These are phyloP conservation scores for Zizania palustris DNA, from an alignment of 202 grass and related monocot species.

Conservation along the genomic window DNA sequence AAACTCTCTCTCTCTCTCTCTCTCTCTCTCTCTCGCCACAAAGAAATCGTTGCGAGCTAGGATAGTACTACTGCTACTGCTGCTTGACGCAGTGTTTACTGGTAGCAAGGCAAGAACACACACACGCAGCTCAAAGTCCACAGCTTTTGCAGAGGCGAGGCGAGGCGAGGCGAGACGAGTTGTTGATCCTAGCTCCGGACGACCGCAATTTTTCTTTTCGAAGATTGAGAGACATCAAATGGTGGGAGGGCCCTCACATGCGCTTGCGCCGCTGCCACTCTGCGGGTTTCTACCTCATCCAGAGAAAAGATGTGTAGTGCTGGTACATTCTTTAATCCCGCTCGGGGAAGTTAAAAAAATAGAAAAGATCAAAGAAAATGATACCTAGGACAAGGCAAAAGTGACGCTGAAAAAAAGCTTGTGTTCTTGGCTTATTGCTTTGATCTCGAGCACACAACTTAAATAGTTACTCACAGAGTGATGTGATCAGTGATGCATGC, in stretches of 20 bases:
- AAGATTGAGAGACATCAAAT: background rate
- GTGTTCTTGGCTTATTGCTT: conserved; percentile 28
- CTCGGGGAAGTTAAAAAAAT: background rate
- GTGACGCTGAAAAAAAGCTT: background rate
- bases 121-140: background rate
- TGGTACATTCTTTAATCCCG: background rate
- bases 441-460: background rate
- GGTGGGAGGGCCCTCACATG: background rate
- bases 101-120: conserved; percentile 16
- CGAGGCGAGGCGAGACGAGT: background rate
- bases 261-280: conserved; percentile 2
- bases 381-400: conserved; percentile 43
- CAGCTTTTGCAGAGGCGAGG: conserved; percentile 35
- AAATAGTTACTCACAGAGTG: background rate
- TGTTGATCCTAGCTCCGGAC: background rate
- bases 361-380: background rate
- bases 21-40: too few relatives aligned
- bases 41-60: background rate
- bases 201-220: conserved; percentile 37
- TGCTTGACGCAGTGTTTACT: conserved; percentile 41
- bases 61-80: background rate
- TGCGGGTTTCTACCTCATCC: background rate
- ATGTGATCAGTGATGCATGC: background rate
- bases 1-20: background rate
- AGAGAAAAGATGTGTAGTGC: conserved; percentile 9